phyloP scores from a whole-genome alignment of 2,329 filamentous ascomycete genomes.

The Rhynchosporium secalis region DNA sequence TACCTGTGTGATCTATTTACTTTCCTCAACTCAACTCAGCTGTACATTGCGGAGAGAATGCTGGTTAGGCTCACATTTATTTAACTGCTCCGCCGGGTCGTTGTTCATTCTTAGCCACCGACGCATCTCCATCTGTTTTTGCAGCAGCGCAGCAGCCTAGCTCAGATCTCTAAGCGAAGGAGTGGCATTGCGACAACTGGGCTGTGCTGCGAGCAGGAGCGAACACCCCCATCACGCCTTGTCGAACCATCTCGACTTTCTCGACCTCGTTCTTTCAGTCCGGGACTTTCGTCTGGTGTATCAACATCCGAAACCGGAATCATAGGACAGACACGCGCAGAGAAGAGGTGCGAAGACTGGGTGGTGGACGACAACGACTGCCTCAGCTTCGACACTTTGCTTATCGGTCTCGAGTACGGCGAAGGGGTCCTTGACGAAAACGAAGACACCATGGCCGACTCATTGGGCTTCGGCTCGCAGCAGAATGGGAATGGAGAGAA shows the following conservation, averaged over 20 bases:
- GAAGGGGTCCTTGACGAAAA: not conserved
- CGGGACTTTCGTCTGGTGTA: constrained; percentile 19
- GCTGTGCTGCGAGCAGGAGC: constrained; percentile 12
- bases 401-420: constrained; percentile 33
- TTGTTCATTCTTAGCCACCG: constrained; percentile 8
- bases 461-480: constrained; percentile 24
- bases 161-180: constrained; percentile 19
- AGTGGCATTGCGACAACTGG: constrained; percentile 19
- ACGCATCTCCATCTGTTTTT: constrained; percentile 12
- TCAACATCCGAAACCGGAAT: constrained; percentile 17
- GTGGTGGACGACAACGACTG: constrained; percentile 20
- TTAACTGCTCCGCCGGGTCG: constrained; percentile 4
- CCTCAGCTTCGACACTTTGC: constrained; percentile 25
- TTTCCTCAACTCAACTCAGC: not conserved
- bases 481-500: constrained; percentile 38
- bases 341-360: constrained; percentile 20
- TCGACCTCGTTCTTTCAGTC: constrained; percentile 12
- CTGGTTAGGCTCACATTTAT: not conserved
- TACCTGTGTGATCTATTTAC: not conserved
- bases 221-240: constrained; percentile 14
- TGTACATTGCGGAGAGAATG: not conserved
- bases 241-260: constrained; percentile 17
- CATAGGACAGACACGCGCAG: constrained; percentile 21
- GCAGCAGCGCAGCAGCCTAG: constrained; percentile 16
- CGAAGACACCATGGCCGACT: constrained; percentile 33